Evolutionary conservation across 805 yeast species (phyloP), one percentile per base, ranked within the genome.

Genomic region (Starmerella sp.): DNA sequence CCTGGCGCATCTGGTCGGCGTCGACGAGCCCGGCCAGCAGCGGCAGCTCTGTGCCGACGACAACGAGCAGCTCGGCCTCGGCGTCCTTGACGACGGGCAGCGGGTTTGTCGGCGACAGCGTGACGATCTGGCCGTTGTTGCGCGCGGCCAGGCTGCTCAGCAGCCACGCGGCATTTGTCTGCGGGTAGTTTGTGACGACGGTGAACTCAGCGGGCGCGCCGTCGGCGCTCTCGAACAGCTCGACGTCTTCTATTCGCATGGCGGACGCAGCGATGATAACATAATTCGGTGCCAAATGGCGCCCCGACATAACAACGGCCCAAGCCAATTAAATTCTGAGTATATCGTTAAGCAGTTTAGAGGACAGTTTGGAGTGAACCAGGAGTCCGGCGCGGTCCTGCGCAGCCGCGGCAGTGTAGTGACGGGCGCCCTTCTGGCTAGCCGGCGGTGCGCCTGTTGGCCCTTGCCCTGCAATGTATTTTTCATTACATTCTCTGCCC

Each of bases 1-100:
- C 67, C 28, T 62, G 54, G 10, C 73, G 58, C 30, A 78, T 60
- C 39, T 69, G 72, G 22, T 67, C 66, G 22, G 76, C 65, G 1
- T 70, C 31, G 8, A 30, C 28, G 1, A 37, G 43, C 14, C 43
- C 51, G 8, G 51, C 32, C 28, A 48, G 51, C 5, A 48, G 3
- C 7, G 51, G 51, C 43, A 48, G 11, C 39, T 48, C 51, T 5
- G 43, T 28, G 43, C 43, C 43, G 10, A 14, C 28, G 1, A 48
- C 35, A 14, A 48, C 28, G 10, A 28, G 4, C 5, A 37, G 42
- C 22, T 48, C 51, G 17, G 35, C 32, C n/a, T 14, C n/a, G 4
- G 35, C 35, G 6, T 47, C 55, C 6, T 57, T 34, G 2, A 54
- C 41, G 2, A 52, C 41, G 6, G 60, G 59, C 30, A 56, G 44